Evolutionary conservation across 2,329 filamentous ascomycete species (phyloP), one percentile per base, ranked within the genome.

Genomic region (Exophiala aquamarina): DNA sequence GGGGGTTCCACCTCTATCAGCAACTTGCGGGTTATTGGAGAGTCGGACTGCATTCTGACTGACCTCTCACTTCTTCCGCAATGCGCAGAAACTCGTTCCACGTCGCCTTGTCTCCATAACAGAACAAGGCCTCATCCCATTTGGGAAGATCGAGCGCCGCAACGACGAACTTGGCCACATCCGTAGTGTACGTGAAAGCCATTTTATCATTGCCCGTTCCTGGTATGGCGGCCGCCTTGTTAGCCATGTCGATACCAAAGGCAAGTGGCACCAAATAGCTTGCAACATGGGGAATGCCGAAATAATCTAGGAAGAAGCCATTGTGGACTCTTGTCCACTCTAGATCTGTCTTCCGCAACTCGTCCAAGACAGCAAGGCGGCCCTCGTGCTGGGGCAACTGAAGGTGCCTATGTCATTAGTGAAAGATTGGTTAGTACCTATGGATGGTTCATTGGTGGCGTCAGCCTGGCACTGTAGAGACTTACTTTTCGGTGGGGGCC

Each of bases 231-330:
- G 77, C 77, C 3, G 61, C 61, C 10, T 71, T 69, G 49, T 66
- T 65, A 3, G 58, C 46, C 8, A 78, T 66, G 54, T 78, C 73
- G 15, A 78, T 49, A 3, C 70, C 66, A 11, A 75, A 67, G 1
- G 67, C 61, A 39, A 66, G 63, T 2, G 66, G 68, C 2, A 61
- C 46, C 42, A 77, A 54, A 54, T 75, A 59, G 2, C 66, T 69
- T 46, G 63, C 60, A 33, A 69, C 52, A 9, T 60, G 48, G 2
- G 70, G 70, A 44, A 65, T 61, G 26, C 67, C 70, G 58, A 61
- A 75, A 55, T 73, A 75, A 50, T 76, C 73, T 54, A 74, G 62
- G 54, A 76, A 74, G 47, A 67, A 71, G 3, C 73, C 73, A 17
- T 64, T 70, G 23, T 64, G 57, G 3, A 74, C 51, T 5, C 61